Conservation (phyloP, 352 stramenopile species). For the Elongisporangium anandrum region DNA sequence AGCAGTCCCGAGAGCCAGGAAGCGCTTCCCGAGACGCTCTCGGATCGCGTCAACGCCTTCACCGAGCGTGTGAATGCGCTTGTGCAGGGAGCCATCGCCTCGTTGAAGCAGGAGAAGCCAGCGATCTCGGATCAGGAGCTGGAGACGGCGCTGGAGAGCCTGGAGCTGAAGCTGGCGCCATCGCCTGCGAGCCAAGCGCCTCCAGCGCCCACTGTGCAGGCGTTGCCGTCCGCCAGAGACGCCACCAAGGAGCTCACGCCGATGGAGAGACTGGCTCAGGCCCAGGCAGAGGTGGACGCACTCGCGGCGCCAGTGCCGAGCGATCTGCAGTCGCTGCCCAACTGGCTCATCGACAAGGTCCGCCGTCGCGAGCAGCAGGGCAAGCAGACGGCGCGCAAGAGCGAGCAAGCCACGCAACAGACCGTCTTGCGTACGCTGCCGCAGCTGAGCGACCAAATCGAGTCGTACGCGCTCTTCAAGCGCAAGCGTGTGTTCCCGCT, state of each 20-base stretch:
- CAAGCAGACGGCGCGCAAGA: slow-evolving; percentile 37
- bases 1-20: slow-evolving; percentile 3
- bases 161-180: not conserved
- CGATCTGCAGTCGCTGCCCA: slow-evolving; percentile 60
- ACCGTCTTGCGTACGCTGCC: slow-evolving; percentile 58
- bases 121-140: slow-evolving; percentile 31
- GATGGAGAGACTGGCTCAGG: not conserved
- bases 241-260: not conserved
- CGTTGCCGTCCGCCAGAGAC: not conserved
- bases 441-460: slow-evolving; percentile 68
- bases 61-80: slow-evolving; percentile 27
- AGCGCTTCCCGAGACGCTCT: slow-evolving; percentile 27
- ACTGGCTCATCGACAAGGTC: slow-evolving; percentile 78
- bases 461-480: slow-evolving; percentile 63
- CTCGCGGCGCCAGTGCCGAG: slow-evolving; percentile 60
- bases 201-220: no score
- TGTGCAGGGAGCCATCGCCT: slow-evolving; percentile 14
- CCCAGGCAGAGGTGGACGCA: slow-evolving; percentile 31
- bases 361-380: slow-evolving; percentile 43
- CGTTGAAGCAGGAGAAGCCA: slow-evolving; percentile 22
- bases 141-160: slow-evolving; percentile 9
- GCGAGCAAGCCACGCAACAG: slow-evolving; percentile 31
- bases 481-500: slow-evolving; percentile 61
- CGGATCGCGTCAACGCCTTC: slow-evolving; percentile 47
- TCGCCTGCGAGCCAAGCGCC: not conserved